Percentiles rank a stretch among this genome's conserved stretches.
Conservation (phyloP, 164 flowering plant genomes). For the Umbilicus rupestris region DNA sequence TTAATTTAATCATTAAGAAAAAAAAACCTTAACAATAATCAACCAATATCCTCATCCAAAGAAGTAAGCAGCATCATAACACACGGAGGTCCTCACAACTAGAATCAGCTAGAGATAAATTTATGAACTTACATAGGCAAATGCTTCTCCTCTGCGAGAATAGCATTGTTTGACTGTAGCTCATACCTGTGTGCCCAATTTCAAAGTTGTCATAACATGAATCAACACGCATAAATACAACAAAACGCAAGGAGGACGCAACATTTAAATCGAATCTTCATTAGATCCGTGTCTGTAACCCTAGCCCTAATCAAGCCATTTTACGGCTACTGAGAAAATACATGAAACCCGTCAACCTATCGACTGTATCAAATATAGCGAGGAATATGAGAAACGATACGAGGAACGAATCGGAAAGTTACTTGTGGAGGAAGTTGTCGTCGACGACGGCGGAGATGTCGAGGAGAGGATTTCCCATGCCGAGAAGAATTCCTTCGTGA, state of each 20-base stretch:
- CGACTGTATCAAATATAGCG: not conserved
- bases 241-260: no score
- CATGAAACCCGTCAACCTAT: not conserved
- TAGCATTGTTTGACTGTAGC: slow-evolving; percentile 68
- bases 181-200: slow-evolving; percentile 39
- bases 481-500: slow-evolving; percentile 42
- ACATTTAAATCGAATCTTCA: no score
- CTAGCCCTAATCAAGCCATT: no score
- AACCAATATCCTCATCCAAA: not conserved
- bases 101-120: no score
- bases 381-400: not conserved
- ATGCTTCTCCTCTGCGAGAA: slow-evolving; percentile 85
- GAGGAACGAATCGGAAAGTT: not conserved
- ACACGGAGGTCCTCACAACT: no score
- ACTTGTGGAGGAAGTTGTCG: slow-evolving; percentile 39
- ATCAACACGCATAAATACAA: no score
- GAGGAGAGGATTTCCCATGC: slow-evolving; percentile 72
- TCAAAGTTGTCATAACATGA: not conserved
- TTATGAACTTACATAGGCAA: slow-evolving; percentile 50
- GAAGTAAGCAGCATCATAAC: not conserved
- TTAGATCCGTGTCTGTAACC: no score
- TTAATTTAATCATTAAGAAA: not conserved
- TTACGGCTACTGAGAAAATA: not conserved
- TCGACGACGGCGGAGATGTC: slow-evolving; percentile 67
- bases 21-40: not conserved